A percentile compares a stretch with the other conserved stretches of the same genome.
phyloP scores from a whole-genome alignment of 2,329 filamentous ascomycete species.

The Thermoascus crustaceus region DNA sequence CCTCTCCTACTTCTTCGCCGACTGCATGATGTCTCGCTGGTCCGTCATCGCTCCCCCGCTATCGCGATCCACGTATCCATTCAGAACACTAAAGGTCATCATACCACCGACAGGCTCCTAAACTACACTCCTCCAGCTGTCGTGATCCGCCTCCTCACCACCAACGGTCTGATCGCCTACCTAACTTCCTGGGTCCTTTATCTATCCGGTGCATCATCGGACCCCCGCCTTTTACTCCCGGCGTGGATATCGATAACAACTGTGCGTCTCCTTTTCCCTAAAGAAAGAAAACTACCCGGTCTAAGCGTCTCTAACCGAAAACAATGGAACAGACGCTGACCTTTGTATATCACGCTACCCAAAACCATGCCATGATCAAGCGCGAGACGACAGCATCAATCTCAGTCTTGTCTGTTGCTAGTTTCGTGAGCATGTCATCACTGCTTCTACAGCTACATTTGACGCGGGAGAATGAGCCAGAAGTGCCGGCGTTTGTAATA shows the following conservation, averaged over 20 bases:
- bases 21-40: constrained; percentile 79
- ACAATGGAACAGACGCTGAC: constrained; percentile 54
- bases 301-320: constrained; percentile 5
- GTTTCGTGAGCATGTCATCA: constrained; percentile 66
- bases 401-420: constrained; percentile 66
- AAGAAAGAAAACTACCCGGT: not conserved
- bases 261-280: constrained; percentile 36
- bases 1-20: constrained; percentile 73
- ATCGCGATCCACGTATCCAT: constrained; percentile 1
- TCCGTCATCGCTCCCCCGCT: constrained; percentile 29
- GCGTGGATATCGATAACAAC: constrained; percentile 73
- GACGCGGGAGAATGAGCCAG: constrained; percentile 52
- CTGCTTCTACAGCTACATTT: constrained; percentile 60
- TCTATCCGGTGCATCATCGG: constrained; percentile 60
- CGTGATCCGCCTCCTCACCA: constrained; percentile 68
- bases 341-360: constrained; percentile 65
- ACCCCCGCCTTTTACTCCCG: constrained; percentile 62
- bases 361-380: constrained; percentile 70
- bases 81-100: constrained; percentile 2
- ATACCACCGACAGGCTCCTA: constrained; percentile 66
- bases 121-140: constrained; percentile 73
- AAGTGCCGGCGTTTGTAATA: constrained; percentile 50
- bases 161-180: constrained; percentile 67
- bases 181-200: constrained; percentile 64
- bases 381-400: constrained; percentile 73